Evolutionary conservation across 2,329 filamentous ascomycete genomes (phyloP), one percentile per base, ranked within the genome.

Genomic region (Falciphora oryzae): DNA sequence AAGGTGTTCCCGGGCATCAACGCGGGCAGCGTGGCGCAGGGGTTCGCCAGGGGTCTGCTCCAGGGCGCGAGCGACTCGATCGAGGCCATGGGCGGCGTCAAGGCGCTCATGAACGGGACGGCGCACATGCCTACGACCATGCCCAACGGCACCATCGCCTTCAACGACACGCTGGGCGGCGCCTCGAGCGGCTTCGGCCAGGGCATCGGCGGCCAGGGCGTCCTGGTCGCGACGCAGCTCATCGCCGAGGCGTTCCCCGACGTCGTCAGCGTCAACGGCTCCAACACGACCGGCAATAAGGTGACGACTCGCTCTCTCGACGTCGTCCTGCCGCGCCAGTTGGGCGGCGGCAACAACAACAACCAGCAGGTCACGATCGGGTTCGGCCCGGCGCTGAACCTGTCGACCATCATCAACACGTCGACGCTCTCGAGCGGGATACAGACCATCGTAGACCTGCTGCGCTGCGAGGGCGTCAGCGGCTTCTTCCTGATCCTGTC

Each of bases 91-190:
- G 74, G 74, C 11, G 74, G 74, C 25, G 64, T 76, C 28, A 65
- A 73, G 58, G 71, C 74, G 10, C 31, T 76, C 22, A 67, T 76
- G 62, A 70, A 71, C 35, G 74, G 73, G 44, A 74, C 67, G 3
- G 65, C 73, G 4, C 69, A 61, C 16, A 64, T 67, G 53, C 70
- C 71, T 0, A 38, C 63, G 1, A 65, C 66, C 0, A 27, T 71
- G 29, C 65, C 69, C 1, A 69, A 73, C 13, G 69, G 68, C 28
- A 72, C 69, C 27, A 65, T 75, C 7, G 63, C 65, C 4, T 77
- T 76, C 35, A 69, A 78, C 64, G 76, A 78, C 65, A 72, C 73
- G 1, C 66, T 76, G 25, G 71, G 70, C 22, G 76, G 76, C 16
- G 75, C 73, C 14, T 73, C 75, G 0, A 70, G 70, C 25, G 75